Base-by-base conservation (phyloP, 371 early-diverging fungal genomes). In the Choanephora cucurbitarum region DNA sequence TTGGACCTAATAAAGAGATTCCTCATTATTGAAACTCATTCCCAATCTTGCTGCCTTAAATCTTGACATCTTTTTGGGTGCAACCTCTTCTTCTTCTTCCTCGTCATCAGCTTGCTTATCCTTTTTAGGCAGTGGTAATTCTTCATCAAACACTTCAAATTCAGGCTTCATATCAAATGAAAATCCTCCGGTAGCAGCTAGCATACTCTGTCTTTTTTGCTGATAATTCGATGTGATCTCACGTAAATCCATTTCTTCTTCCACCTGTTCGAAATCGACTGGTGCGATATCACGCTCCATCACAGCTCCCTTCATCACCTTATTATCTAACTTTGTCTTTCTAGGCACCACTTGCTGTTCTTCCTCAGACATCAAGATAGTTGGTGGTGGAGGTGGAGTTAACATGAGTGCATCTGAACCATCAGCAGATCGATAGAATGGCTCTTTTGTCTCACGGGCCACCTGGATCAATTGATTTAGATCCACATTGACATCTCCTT, bases 171-270 rank as follows among this genome's bases (percentile, higher is more conserved):
- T 52, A 9, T 70, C 72, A 64, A 67, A 72, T 4, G 75, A 54
- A 18, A 70, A 61, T 1, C 69, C 66, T 34, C 75, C 79, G 17
- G 72, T 72, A 2, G 64, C 55, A 22, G 79, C 79, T 18, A 75
- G 37, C 41, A 78, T 57, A 13, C 61, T 63, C 21, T 69, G 64
- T 37, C 73, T 49, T 32, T 65, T 71, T 11, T 55, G 62, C 18
- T 79, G 68, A 55, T 79, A 73, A 4, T 21, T 61, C 4, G 64
- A 39, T 5, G 61, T 59, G 24, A 69, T 78, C 62, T 84, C 83
- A 33, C 75, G 65, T 39, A 81, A 55, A 54, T 82, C 73, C 85
- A 84, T 82, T 32, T 84, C 82, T 9, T 80, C 79, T 53, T 82
- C 81, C 10, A 81, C 70, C 41, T 76, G 63, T 15, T 84, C 83